Base-by-base conservation (phyloP, 129 eudicot species). In the Tagetes erecta region DNA sequence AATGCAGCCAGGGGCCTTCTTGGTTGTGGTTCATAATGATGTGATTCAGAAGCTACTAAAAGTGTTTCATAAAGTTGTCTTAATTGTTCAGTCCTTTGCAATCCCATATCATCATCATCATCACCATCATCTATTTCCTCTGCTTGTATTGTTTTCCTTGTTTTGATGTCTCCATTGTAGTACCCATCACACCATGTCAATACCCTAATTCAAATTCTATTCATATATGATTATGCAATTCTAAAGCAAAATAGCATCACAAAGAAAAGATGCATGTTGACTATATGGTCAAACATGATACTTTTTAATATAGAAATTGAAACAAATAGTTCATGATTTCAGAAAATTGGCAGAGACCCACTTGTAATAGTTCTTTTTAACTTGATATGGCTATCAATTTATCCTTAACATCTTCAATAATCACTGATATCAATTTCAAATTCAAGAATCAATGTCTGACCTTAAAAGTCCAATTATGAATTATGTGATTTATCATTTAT, bases 111-210 rank as follows among this genome's bases (percentile, higher is more conserved):
- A 60, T 60, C 72, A 4, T 14, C 69, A 38, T 13, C 34, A 13
- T 85, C 80, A 41, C 85, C 88, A n/a, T 70, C 79, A 30, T 80
- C 58, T 64, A 84, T 40, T 40, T 87, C 94, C 31, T 40, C 83
- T 6, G 83, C 77, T 76, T 87, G 95, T 52, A 87, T 81, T 5
- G 95, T 89, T 83, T 87, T 92, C 55, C 98, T 82, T 67, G 98
- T 92, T 80, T 87, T 92, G 12, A 92, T 86, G 55, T 86, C 98
- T 47, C 98, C 98, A 77, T 92, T 89, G 77, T 92, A 92, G 85
- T 89, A 89, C 76, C 98, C 98, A 77, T 89, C 96, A 56, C 78
- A 63, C 98, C 98, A 92, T 80, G 84, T 86, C 90, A 92, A 73
- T 65, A 73, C 84, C 90, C 98, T 92, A 37, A 8, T 53, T 1